phyloP scores from a whole-genome alignment of 345 rosid genomes.

The Camelina neglecta region DNA sequence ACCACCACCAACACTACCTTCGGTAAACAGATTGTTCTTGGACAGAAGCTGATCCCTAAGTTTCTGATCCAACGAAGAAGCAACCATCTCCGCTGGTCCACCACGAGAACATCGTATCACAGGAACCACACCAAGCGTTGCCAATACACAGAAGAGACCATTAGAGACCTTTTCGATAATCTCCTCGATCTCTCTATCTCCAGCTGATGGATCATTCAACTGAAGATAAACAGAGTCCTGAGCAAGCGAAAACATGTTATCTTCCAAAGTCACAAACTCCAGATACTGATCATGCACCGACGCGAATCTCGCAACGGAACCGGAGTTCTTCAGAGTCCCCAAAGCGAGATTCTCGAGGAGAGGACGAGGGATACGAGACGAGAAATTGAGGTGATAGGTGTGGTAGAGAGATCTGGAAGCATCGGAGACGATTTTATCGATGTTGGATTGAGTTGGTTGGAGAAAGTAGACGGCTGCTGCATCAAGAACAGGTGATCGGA shows the following conservation, averaged over 20 bases:
- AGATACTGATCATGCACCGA: slow-evolving; percentile 84
- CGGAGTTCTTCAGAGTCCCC: slow-evolving; percentile 57
- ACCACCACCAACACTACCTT: slow-evolving; percentile 49
- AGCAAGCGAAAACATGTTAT: slow-evolving; percentile 72
- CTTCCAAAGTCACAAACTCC: slow-evolving; percentile 82
- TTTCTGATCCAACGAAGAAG: slow-evolving; percentile 73
- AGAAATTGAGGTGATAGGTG: slow-evolving; percentile 73
- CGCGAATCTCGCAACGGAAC: slow-evolving; percentile 52
- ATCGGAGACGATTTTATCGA: slow-evolving; percentile 67
- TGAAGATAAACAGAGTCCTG: slow-evolving; percentile 65
- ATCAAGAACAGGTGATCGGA: slow-evolving; percentile 56
- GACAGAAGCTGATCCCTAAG: slow-evolving; percentile 79
- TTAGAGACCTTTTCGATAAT: slow-evolving; percentile 64
- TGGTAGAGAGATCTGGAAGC: slow-evolving; percentile 67
- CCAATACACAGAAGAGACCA: slow-evolving; percentile 74
- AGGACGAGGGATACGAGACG: slow-evolving; percentile 64
- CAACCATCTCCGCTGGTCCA: slow-evolving; percentile 89
- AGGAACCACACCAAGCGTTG: slow-evolving; percentile 73
- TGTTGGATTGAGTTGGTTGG: slow-evolving; percentile 61
- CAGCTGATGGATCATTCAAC: slow-evolving; percentile 81
- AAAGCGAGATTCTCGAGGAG: slow-evolving; percentile 80
- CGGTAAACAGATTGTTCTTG: slow-evolving; percentile 76
- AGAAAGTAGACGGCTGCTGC: slow-evolving; percentile 81
- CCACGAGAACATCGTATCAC: slow-evolving; percentile 74
- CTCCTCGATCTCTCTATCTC: slow-evolving; percentile 80